Base-by-base conservation (phyloP, 768 basidiomycete genomes). In the Lentinula sp. region DNA sequence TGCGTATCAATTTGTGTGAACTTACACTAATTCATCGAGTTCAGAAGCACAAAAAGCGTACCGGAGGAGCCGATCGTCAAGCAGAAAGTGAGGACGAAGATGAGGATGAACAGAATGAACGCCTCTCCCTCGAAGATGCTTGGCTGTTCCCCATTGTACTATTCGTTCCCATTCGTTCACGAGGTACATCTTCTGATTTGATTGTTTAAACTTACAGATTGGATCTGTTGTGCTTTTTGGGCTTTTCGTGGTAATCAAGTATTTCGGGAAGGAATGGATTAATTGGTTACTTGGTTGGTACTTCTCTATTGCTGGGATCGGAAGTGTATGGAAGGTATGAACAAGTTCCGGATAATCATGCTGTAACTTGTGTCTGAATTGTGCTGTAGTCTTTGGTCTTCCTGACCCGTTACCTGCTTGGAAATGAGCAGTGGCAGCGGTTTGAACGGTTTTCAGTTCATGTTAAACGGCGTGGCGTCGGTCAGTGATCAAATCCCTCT, bases 271-370 rank as follows among this genome's bases (percentile, higher is more conserved):
- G 65, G 84, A 85, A 61, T 91, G 91, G 87, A 84, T 96, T 60
- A 95, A 95, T 72, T 82, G 81, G 80, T 65, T 94, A 5, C 75
- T 96, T 23, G 87, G 81, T 5, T 86, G 82, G 84, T 93, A 90
- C 66, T 90, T 90, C 64, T 80, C 87, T 23, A 35, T 89, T 31
- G 79, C 80, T 4, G 87, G 87, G 0, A 78, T 86, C 8, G 84
- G 82, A 28, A 85, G 84, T 64, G 83, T 89, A 28, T 87, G 88
- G 83, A 85, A 82, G 77, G 90, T 87, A 66, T 63, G 77, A 73
- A 40, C 15, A 23, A 21, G 45, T 28, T 50, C 43, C 18, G 46
- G 23, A 34, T 34, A 8, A 32, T 59, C 31, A 32, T 50, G 45
- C 58, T 63, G 54, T 64, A 11, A 28, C 31, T 31, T n/a, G 40